Base-by-base conservation (phyloP, 75 land plant species). In the Chamaecyparis obtusa region DNA sequence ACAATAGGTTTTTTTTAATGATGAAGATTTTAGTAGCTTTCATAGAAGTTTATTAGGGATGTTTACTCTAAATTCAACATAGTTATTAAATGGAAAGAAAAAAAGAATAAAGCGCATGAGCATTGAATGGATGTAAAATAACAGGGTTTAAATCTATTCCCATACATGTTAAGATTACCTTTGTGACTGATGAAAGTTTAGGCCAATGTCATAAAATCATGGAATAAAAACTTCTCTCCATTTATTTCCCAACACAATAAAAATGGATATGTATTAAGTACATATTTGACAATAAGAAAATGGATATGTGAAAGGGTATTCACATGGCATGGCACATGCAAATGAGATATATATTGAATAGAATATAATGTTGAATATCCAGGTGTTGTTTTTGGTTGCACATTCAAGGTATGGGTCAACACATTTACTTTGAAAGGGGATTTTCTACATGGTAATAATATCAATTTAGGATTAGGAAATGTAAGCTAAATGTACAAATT, bases 161-260 rank as follows among this genome's bases (percentile, higher is more conserved):
- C 30, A 2, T 32, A 71, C 35, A 71, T 30, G 75, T 35, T 71
- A 71, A 6, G 30, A 71, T 13, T 8, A 11, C 35, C 35, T 32
- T 71, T 32, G 48, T 24, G n/a, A 39, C 27, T 27, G 24, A 80
- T 27, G 15, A 80, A 44, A 80, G 24, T 80, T 80, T 80, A 49
- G 48, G 83, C 24, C 27, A n/a, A 24, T 80, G 43, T 8, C 49
- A 80, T 41, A 41, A 79, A 79, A 79, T 79, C 83, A 44, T 80
- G 83, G 48, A 41, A 80, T 44, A 11, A 80, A 77, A 41, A 80
- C 44, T 80, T 48, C 44, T 27, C 49, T 44, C 30, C 83, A 44
- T 80, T 80, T 80, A 13, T 80, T 44, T 80, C 30, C 67, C 49
- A n/a, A 27, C 43, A 80, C 48, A 80, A 80, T n/a, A 49, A 80